Evolutionary conservation across 139 green algal species (phyloP), one percentile per base, ranked within the genome.

Genomic region (Zygnema cylindricum): DNA sequence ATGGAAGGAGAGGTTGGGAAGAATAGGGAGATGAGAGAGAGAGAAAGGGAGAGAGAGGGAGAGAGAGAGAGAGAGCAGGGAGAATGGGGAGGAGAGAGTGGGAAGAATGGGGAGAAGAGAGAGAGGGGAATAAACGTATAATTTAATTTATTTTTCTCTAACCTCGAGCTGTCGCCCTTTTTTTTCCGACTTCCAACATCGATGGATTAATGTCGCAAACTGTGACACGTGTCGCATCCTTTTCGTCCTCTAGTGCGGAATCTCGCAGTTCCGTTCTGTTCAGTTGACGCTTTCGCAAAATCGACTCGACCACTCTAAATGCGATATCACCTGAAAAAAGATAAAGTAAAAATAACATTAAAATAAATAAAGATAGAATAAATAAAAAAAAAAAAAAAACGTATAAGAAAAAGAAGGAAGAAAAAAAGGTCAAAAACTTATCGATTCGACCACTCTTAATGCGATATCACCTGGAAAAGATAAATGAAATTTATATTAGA

Each of bases 151-250:
- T 73, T 73, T 73, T 73, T 35, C 33, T 32, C 35, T 11, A 2
- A 88, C 83, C 86, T 82, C 35, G 7, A n/a, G 55, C 81, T 21
- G 23, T 7, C 21, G 95, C 96, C 63, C 94, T 93, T 81, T 92
- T 90, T 81, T 92, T 76, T 23, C 97, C 97, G 82, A 96, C 96
- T 38, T 92, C 75, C 69, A 99, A 91, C 97, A 99, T 99, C 1
- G 92, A 92, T 0, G 89, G 81, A 86, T 98, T 99, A 92, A 99
- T 98, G 94, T 99, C 97, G 86, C 94, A 98, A 32, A 99, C 94
- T 2, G 88, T 93, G 1, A 98, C 94, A 40, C 36, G n/a, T n/a
- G 87, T 49, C 25, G 1, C 85, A 11, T 84, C 41, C 23, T 7
- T 77, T 2, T 25, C 73, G 43, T 79, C 81, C 16, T n/a, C 42